Evolutionary conservation across 257 asterid genomes (phyloP).

Genomic region (Plectranthus barbatus): DNA sequence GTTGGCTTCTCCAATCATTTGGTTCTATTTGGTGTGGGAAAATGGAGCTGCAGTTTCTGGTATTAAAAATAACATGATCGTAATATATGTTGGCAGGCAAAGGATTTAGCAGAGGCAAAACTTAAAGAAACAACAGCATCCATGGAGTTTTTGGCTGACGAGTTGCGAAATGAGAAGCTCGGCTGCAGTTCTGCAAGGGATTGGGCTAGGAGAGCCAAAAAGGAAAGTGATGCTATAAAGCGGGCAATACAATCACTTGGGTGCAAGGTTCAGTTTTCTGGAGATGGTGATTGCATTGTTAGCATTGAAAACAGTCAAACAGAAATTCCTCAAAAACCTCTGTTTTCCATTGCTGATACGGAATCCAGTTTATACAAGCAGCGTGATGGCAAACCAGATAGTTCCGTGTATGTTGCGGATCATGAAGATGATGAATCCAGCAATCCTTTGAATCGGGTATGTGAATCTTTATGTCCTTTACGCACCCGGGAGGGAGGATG

Average conservation of each 20-base stretch:
- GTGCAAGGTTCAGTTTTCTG: slow-evolving; percentile 64
- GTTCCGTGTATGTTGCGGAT: slow-evolving; percentile 7
- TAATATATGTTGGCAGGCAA: slow-evolving; percentile 48
- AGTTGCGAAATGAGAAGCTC: slow-evolving; percentile 62
- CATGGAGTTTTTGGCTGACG: slow-evolving; percentile 51
- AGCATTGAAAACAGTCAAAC: slow-evolving; percentile 58
- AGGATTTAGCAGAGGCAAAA: slow-evolving; percentile 69
- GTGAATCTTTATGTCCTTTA: slow-evolving; percentile 76
- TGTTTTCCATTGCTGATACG: slow-evolving; percentile 27
- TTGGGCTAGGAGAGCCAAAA: slow-evolving; percentile 53
- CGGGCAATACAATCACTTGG: slow-evolving; percentile 89
- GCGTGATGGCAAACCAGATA: slow-evolving; percentile 34
- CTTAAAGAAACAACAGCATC: slow-evolving; percentile 34
- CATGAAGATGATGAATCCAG: slow-evolving; percentile 23
- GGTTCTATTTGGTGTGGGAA: no score
- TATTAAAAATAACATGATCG: not conserved
- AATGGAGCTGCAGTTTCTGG: not conserved
- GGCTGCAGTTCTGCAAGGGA: slow-evolving; percentile 63
- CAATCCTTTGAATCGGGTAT: slow-evolving; percentile 48
- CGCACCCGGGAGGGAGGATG: slow-evolving; percentile 78
- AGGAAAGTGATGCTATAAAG: slow-evolving; percentile 64
- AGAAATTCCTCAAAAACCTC: slow-evolving; percentile 54
- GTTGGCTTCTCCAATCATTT: no score
- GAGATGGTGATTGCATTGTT: slow-evolving; percentile 67
- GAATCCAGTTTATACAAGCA: slow-evolving; percentile 29